These are phyloP conservation scores for Pythium guiyangense DNA, from an alignment of 352 stramenopile genomes.

Conservation along the genomic window DNA sequence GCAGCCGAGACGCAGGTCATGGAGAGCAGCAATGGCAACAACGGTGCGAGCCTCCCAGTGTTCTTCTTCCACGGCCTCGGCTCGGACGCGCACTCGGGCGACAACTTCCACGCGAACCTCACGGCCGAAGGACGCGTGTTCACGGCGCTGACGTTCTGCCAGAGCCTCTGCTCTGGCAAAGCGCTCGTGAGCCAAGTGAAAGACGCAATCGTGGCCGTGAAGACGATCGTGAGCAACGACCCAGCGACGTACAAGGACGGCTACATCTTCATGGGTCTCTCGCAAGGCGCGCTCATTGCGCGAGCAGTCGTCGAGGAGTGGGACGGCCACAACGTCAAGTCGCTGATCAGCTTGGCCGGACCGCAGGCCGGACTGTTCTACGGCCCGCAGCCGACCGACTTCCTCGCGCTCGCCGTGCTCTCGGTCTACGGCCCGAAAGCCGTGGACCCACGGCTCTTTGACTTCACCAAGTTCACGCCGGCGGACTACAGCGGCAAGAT, in stretches of 20 bases:
- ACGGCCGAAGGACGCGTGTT: slow-evolving; percentile 14
- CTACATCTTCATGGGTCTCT: slow-evolving; percentile 32
- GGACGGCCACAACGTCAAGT: slow-evolving; percentile 25
- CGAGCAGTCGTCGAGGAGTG: slow-evolving; percentile 25
- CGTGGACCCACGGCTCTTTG: slow-evolving; percentile 13
- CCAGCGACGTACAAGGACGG: slow-evolving; percentile 10
- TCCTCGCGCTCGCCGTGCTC: slow-evolving; percentile 11
- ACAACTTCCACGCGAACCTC: slow-evolving; percentile 17
- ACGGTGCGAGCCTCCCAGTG: slow-evolving; percentile 14
- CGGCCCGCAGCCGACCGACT: slow-evolving; percentile 20
- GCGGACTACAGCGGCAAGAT: slow-evolving; percentile 18
- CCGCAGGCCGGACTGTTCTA: slow-evolving; percentile 30
- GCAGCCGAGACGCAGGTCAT: background rate
- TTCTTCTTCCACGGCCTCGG: slow-evolving; percentile 30
- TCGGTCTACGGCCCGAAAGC: slow-evolving; percentile 12
- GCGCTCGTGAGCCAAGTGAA: slow-evolving; percentile 17
- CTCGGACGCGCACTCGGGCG: background rate
- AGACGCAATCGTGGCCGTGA: slow-evolving; percentile 21
- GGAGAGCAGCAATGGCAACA: background rate
- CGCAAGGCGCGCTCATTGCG: slow-evolving; percentile 19
- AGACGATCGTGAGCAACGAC: slow-evolving; percentile 8
- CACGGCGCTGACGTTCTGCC: slow-evolving; percentile 21
- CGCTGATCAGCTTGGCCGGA: slow-evolving; percentile 20
- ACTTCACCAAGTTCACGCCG: slow-evolving; percentile 17
- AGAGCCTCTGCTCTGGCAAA: slow-evolving; percentile 14